A percentile compares a stretch with the other conserved stretches of the same genome.
Conservation (phyloP, 164 flowering plant genomes). For the Stephania yunnanensis region DNA sequence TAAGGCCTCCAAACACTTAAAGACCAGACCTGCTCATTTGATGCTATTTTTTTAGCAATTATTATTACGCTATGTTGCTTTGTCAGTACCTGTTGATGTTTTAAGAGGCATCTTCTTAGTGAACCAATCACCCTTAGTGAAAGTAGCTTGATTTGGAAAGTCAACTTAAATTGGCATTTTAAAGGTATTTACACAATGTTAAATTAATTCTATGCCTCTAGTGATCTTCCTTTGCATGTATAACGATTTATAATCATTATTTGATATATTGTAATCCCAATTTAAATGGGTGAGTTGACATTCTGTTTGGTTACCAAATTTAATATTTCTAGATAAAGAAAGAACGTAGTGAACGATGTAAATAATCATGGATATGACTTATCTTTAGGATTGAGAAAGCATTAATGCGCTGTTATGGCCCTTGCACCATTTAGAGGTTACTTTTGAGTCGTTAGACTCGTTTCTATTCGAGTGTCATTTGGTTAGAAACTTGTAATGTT, state of each 20-base stretch:
- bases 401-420: too few species aligned
- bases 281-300: too few species aligned
- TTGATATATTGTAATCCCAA: background rate
- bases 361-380: background rate
- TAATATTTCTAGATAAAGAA: background rate
- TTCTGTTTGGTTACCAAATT: background rate
- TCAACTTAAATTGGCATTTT: background rate
- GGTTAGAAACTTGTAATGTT: background rate
- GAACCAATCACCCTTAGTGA: background rate
- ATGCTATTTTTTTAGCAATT: too few species aligned
- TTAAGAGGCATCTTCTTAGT: background rate
- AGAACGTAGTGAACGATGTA: background rate
- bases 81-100: background rate
- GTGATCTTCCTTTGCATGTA: background rate
- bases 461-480: background rate
- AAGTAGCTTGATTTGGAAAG: background rate
- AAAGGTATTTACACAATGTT: background rate
- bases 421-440: background rate
- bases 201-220: background rate
- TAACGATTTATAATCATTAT: background rate
- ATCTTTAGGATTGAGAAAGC: too few species aligned
- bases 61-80: background rate
- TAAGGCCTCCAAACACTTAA: too few species aligned
- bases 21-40: too few species aligned
- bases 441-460: background rate